These are phyloP conservation scores for Rhinocladiella mackenziei DNA, from an alignment of 2,329 filamentous ascomycete genomes.

Conservation along the genomic window DNA sequence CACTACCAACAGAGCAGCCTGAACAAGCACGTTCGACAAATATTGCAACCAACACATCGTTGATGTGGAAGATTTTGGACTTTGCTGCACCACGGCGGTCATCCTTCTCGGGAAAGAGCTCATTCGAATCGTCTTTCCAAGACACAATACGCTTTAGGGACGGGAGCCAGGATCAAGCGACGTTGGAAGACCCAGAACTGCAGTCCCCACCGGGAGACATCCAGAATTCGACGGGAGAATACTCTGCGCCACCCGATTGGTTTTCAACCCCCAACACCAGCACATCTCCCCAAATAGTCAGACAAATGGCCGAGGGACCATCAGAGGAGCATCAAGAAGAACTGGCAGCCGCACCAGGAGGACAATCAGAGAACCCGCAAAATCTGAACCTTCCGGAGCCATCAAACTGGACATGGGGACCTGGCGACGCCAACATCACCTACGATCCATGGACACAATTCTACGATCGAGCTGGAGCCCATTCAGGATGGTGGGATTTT, in stretches of 20 bases:
- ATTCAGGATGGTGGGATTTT: constrained; percentile 4
- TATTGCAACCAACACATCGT: constrained; percentile 50
- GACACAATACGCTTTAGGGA: constrained; percentile 41
- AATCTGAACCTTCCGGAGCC: constrained; percentile 50
- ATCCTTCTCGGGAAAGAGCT: constrained; percentile 44
- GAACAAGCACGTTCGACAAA: constrained; percentile 50
- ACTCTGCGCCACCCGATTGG: not conserved
- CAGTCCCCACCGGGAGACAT: not conserved
- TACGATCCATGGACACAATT: constrained; percentile 8
- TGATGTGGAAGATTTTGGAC: constrained; percentile 53
- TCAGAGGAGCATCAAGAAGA: not conserved
- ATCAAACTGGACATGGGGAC: constrained; percentile 47
- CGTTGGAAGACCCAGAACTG: not conserved
- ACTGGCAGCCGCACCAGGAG: not conserved
- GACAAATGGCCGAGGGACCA: not conserved
- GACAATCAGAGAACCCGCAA: constrained; percentile 45
- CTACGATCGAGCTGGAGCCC: not conserved
- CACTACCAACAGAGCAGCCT: constrained; percentile 46
- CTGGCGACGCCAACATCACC: constrained; percentile 46
- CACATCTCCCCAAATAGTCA: not conserved
- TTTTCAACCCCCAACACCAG: not conserved
- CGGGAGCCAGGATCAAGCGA: not conserved
- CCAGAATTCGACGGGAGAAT: not conserved
- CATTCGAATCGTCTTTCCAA: constrained; percentile 33
- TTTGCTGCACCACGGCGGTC: constrained; percentile 42